Evolutionary conservation across 2,329 filamentous ascomycete genomes (phyloP).

Genomic region (Fusarium secorum): DNA sequence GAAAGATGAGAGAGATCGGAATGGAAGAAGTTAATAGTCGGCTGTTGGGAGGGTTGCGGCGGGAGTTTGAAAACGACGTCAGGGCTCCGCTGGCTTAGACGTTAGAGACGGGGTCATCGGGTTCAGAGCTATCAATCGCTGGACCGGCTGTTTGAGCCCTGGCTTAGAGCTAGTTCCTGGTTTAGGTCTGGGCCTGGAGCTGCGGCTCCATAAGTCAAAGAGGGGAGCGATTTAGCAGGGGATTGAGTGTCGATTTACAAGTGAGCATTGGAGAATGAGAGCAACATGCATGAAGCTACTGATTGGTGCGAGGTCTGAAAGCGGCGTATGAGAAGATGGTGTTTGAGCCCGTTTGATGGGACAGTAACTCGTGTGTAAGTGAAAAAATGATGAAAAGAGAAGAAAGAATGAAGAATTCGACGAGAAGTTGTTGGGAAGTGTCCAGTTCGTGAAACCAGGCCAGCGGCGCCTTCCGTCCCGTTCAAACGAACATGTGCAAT

Average conservation of each 20-base stretch:
- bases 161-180: conserved; percentile 2
- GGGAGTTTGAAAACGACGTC: conserved; percentile 38
- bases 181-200: conserved; percentile 7
- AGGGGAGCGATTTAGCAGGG: conserved; percentile 22
- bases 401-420: background rate
- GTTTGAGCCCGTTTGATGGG: background rate
- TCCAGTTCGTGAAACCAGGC: background rate
- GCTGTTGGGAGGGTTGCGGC: conserved; percentile 24
- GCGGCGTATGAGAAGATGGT: background rate
- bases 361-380: background rate
- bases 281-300: conserved; percentile 22
- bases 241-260: conserved; percentile 9
- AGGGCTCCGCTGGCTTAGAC: conserved; percentile 40
- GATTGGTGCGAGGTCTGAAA: conserved; percentile 14
- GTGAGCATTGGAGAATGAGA: conserved; percentile 1
- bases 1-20: conserved; percentile 19
- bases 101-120: conserved; percentile 24
- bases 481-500: conserved; percentile 17
- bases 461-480: background rate
- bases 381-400: background rate
- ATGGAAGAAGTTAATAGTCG: conserved; percentile 20
- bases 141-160: conserved; percentile 10
- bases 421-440: background rate
- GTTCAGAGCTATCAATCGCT: conserved; percentile 9
- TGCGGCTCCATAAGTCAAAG: conserved; percentile 16